Evolutionary conservation across 352 stramenopile genomes (phyloP).

Genomic region (Globisporangium barbulae): DNA sequence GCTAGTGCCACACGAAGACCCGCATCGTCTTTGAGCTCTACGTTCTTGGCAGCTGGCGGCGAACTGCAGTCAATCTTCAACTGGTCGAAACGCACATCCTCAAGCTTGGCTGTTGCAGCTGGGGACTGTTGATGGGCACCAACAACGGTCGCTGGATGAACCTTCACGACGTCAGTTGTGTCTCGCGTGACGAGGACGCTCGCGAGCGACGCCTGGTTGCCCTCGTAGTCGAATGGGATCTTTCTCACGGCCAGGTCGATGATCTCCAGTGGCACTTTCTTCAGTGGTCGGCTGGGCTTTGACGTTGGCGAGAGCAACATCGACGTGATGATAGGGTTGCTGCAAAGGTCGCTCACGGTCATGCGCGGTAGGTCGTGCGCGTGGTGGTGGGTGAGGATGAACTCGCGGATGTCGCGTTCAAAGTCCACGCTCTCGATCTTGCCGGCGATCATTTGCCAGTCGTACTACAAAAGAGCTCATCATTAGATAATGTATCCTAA

Average conservation of each 20-base stretch:
- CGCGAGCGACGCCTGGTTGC: constrained; percentile 47
- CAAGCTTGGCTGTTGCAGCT: background rate
- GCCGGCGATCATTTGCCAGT: constrained; percentile 77
- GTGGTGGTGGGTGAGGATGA: constrained; percentile 48
- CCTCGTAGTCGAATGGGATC: constrained; percentile 55
- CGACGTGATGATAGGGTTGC: constrained; percentile 27
- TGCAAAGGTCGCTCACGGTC: constrained; percentile 70
- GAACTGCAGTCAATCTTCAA: constrained; percentile 21
- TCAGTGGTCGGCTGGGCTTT: constrained; percentile 45
- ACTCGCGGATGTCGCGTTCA: constrained; percentile 64
- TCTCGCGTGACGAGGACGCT: constrained; percentile 37
- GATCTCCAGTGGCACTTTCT: constrained; percentile 55
- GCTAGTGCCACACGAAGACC: constrained; percentile 30
- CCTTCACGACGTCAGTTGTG: background rate
- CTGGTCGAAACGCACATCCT: background rate
- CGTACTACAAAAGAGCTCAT: constrained; percentile 41
- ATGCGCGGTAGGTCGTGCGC: constrained; percentile 36
- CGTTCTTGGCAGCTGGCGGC: background rate
- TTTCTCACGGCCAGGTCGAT: constrained; percentile 56
- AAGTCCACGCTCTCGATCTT: constrained; percentile 73
- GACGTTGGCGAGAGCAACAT: constrained; percentile 37
- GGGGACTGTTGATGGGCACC: background rate
- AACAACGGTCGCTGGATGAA: background rate
- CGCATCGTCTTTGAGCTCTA: constrained; percentile 16
- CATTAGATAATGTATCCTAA: background rate